Conservation (phyloP, 768 basidiomycete genomes). For the Gautieria morchelliformis region DNA sequence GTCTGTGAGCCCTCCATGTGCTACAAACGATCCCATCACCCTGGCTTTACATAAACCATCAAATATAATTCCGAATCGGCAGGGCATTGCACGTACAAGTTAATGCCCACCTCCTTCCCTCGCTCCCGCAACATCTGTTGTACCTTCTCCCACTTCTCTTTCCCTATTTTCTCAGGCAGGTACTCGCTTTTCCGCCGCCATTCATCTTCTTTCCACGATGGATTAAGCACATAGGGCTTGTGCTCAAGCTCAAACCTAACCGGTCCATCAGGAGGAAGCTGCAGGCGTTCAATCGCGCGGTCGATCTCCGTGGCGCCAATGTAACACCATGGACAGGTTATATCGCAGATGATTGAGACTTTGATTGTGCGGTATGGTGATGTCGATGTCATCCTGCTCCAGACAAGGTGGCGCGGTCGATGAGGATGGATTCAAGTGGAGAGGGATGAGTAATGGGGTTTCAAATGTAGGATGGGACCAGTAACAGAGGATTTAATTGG, state of each 20-base stretch:
- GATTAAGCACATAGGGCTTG: conserved; percentile 38
- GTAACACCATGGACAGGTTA: conserved; percentile 32
- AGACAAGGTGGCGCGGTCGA: too few species aligned
- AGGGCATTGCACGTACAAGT: conserved; percentile 34
- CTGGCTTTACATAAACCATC: conserved; percentile 28
- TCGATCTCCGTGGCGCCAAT: conserved; percentile 31
- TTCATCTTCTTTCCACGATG: conserved; percentile 23
- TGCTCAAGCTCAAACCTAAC: conserved; percentile 33
- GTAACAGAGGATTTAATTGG: too few species aligned
- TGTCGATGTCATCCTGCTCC: too few species aligned
- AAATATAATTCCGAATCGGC: conserved; percentile 3
- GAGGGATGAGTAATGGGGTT: too few species aligned
- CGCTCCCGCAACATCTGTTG: conserved; percentile 38
- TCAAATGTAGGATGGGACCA: too few species aligned
- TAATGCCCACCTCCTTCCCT: conserved; percentile 46
- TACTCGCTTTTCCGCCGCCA: conserved; percentile 25
- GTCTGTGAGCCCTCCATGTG: conserved; percentile 62
- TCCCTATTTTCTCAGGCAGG: conserved; percentile 40
- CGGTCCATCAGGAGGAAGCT: conserved; percentile 17
- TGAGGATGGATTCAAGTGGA: neutral
- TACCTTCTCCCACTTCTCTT: conserved; percentile 35
- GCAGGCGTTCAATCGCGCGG: conserved; percentile 22
- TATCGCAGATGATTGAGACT: conserved; percentile 1
- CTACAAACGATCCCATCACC: conserved; percentile 53
- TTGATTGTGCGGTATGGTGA: neutral